Percentiles rank a stretch among this genome's conserved stretches.
These are phyloP conservation scores for Aspergillus neoniger DNA, from an alignment of 2,329 filamentous ascomycete species.

Conservation along the genomic window DNA sequence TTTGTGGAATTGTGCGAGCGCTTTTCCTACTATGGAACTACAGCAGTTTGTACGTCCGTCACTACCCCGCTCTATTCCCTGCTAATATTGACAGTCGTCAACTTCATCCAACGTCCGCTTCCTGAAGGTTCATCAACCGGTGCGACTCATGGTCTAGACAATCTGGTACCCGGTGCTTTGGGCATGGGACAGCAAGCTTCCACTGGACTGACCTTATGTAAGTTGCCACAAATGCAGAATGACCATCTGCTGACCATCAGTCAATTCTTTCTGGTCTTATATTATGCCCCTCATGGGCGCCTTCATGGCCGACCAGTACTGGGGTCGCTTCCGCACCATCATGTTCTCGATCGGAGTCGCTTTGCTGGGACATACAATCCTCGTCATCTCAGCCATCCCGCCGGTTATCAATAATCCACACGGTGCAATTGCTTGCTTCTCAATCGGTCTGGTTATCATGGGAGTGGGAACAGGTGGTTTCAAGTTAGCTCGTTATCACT, in stretches of 20 bases:
- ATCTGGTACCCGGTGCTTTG: constrained; percentile 52
- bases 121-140: constrained; percentile 59
- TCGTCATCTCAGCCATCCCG: constrained; percentile 67
- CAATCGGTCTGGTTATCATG: constrained; percentile 66
- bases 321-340: constrained; percentile 71
- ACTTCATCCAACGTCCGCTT: constrained; percentile 62
- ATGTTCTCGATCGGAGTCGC: constrained; percentile 65
- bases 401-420: constrained; percentile 60
- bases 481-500: constrained; percentile 51
- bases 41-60: constrained; percentile 59
- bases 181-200: constrained; percentile 61
- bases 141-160: constrained; percentile 26
- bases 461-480: constrained; percentile 78
- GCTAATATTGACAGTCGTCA: constrained; percentile 50
- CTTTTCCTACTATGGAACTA: constrained; percentile 75
- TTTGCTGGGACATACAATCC: constrained; percentile 65
- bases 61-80: no score
- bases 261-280: constrained; percentile 66
- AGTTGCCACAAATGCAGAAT: constrained; percentile 17
- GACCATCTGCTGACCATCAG: constrained; percentile 10
- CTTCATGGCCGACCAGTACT: constrained; percentile 67
- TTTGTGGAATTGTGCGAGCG: constrained; percentile 75
- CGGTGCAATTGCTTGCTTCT: constrained; percentile 63
- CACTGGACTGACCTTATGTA: constrained; percentile 52
- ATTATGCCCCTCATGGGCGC: constrained; percentile 61